A percentile compares a stretch with the other conserved stretches of the same genome.
phyloP scores from a whole-genome alignment of 2,329 filamentous ascomycete genomes.

The Fusarium verrucosum region DNA sequence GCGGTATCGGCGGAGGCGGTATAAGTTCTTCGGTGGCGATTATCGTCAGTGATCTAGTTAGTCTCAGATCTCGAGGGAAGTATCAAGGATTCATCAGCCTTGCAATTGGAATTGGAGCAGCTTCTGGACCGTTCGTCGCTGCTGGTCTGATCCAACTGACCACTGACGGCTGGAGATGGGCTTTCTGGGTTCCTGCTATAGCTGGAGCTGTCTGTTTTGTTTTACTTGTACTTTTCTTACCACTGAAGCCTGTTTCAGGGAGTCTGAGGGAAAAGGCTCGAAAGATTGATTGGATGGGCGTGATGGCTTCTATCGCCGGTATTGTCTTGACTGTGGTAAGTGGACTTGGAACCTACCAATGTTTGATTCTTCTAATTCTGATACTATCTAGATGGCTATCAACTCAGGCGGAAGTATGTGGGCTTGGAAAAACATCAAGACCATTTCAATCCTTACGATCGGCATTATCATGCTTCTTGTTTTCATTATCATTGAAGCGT shows the following conservation, averaged over 20 bases:
- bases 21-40: background rate
- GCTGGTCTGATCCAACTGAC: background rate
- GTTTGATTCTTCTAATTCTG: fast-evolving
- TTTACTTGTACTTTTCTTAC: background rate
- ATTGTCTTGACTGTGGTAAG: background rate
- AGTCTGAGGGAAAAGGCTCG: background rate
- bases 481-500: slow-evolving; percentile 76
- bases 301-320: background rate
- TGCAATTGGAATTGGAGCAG: background rate
- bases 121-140: background rate
- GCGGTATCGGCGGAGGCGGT: background rate
- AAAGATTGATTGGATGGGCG: background rate
- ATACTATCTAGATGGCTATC: background rate
- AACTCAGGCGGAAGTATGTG: slow-evolving; percentile 46
- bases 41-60: background rate
- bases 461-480: slow-evolving; percentile 66
- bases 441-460: slow-evolving; percentile 77
- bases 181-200: background rate
- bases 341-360: fast-evolving
- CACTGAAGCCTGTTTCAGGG: background rate
- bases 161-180: background rate
- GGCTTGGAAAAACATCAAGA: slow-evolving; percentile 71
- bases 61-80: slow-evolving; percentile 48
- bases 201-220: background rate
- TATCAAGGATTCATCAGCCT: slow-evolving; percentile 27